A percentile compares a stretch with the other conserved stretches of the same genome.
phyloP scores from a whole-genome alignment of 352 stramenopile genomes.

The Aphanomyces cochlioides region DNA sequence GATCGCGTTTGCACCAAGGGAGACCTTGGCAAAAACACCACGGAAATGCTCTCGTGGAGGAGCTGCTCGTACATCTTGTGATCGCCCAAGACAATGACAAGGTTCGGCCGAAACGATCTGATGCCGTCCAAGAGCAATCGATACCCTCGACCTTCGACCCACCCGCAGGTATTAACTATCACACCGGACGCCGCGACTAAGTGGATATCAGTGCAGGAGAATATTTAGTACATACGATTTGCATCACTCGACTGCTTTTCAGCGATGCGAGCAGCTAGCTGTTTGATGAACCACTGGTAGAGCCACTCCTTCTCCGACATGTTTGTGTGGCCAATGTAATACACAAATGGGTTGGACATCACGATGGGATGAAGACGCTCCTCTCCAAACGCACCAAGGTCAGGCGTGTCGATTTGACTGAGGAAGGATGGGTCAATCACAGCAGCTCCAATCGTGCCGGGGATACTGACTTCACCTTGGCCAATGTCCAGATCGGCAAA shows the following conservation, averaged over 20 bases:
- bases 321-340: conserved; percentile 5
- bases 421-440: background rate
- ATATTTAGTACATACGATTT: background rate
- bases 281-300: background rate
- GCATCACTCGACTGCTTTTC: background rate
- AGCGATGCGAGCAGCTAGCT: background rate
- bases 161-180: conserved; percentile 3
- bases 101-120: background rate
- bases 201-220: background rate
- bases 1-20: background rate
- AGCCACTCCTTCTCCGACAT: conserved; percentile 16
- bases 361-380: background rate
- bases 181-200: conserved; percentile 5
- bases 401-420: background rate
- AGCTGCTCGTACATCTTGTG: background rate
- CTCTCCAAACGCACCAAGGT: background rate
- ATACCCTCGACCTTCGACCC: background rate
- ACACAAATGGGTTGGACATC: background rate
- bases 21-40: background rate
- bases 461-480: conserved; percentile 1
- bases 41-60: background rate
- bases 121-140: background rate
- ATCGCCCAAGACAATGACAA: background rate
- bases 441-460: background rate
- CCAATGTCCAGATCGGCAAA: conserved; percentile 11